Evolutionary conservation across 805 yeast genomes (phyloP).

Genomic region (Lipomyces anomalus): DNA sequence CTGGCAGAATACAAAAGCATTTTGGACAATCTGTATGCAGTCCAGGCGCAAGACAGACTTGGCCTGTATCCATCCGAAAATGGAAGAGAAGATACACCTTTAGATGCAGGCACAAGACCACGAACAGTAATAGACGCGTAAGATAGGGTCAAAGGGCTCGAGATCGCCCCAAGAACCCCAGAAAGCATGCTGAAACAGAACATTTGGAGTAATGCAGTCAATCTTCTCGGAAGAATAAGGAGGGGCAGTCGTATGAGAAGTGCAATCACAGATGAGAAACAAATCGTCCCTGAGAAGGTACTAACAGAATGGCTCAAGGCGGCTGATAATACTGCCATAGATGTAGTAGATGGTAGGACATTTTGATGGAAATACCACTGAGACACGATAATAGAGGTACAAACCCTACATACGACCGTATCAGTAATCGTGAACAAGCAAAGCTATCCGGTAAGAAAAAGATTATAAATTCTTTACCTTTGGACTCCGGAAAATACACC

Average conservation of each 20-base stretch:
- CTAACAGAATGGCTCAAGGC: conserved; percentile 29
- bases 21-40: conserved; percentile 37
- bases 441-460: neutral
- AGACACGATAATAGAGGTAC: conserved; percentile 34
- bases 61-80: conserved; percentile 12
- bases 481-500: conserved; percentile 37
- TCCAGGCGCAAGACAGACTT: conserved; percentile 26
- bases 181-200: conserved; percentile 27
- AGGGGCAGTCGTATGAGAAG: conserved; percentile 35
- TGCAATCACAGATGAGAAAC: conserved; percentile 31
- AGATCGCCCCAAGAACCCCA: conserved; percentile 29
- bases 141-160: conserved; percentile 37
- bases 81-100: conserved; percentile 23
- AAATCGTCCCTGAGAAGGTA: conserved; percentile 36
- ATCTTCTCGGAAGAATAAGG: conserved; percentile 33
- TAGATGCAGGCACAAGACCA: conserved; percentile 34
- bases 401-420: conserved; percentile 22
- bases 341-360: conserved; percentile 23
- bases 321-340: conserved; percentile 23
- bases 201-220: conserved; percentile 26
- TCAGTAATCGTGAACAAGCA: conserved; percentile 1
- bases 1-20: conserved; percentile 36
- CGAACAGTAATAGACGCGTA: conserved; percentile 34
- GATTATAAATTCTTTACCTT: conserved; percentile 10
- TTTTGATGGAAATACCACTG: conserved; percentile 37